Conservation (phyloP, 108 stramenopile genomes). For the Nitzschia palea region DNA sequence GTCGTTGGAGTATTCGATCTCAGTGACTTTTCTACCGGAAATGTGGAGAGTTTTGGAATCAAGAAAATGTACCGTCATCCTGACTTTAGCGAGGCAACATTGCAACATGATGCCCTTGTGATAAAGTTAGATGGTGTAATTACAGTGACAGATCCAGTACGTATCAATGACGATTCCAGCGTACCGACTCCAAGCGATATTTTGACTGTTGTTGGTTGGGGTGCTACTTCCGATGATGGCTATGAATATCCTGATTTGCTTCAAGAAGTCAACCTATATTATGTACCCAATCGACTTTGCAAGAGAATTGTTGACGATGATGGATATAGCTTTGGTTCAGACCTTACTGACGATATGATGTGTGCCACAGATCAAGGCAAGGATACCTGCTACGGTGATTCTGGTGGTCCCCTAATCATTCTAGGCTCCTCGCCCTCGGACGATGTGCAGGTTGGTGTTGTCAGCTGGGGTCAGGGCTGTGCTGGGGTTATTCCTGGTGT, state of each 20-base stretch:
- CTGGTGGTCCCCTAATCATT: constrained; percentile 5
- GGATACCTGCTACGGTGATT: constrained; percentile 5
- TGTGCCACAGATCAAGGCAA: constrained; percentile 42
- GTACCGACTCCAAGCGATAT: constrained; percentile 6
- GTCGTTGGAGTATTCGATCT: not conserved
- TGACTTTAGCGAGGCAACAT: too few relatives aligned
- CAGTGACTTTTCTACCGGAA: not conserved
- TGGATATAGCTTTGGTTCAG: too few relatives aligned
- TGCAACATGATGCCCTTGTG: too few relatives aligned
- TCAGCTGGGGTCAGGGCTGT: not conserved
- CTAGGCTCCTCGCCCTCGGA: not conserved
- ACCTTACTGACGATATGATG: constrained; percentile 55
- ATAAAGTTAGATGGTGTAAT: too few relatives aligned
- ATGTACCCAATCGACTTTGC: constrained; percentile 44
- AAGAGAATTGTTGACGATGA: not conserved
- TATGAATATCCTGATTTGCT: not conserved
- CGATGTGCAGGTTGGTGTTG: not conserved
- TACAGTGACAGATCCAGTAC: not conserved
- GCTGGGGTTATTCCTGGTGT: not conserved
- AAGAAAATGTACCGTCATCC: not conserved
- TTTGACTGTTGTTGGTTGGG: constrained; percentile 5
- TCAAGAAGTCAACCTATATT: constrained; percentile 7
- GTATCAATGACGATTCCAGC: constrained; percentile 17
- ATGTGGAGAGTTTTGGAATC: not conserved
- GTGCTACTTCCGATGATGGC: not conserved